These are phyloP conservation scores for Ophiostoma quercus DNA, from an alignment of 2,329 filamentous ascomycete genomes.

Conservation along the genomic window DNA sequence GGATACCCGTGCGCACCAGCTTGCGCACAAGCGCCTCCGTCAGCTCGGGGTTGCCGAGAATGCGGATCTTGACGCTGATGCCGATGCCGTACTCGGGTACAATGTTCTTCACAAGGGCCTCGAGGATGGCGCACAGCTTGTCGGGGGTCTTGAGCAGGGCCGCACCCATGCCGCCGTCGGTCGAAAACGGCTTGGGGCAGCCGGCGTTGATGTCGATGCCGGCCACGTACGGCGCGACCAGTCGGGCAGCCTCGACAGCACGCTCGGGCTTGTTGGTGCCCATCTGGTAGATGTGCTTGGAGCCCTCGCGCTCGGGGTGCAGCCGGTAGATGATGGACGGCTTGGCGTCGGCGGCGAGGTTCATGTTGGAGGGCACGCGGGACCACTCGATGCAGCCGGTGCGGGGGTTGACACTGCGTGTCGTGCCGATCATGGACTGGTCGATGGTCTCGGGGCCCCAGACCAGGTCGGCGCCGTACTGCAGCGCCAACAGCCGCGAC, in stretches of 20 bases:
- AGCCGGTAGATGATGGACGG: conserved; percentile 78
- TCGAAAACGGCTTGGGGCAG: conserved; percentile 97
- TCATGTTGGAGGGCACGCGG: conserved; percentile 65
- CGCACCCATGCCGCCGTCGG: conserved; percentile 89
- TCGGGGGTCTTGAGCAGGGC: conserved; percentile 83
- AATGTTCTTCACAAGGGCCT: conserved; percentile 74
- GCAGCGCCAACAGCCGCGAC: conserved; percentile 77
- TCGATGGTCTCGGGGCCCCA: conserved; percentile 98
- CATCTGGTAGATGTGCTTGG: conserved; percentile 81
- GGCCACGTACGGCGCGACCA: conserved; percentile 81
- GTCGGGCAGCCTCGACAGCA: conserved; percentile 75
- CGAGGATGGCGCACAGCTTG: conserved; percentile 73
- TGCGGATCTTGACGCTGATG: conserved; percentile 93
- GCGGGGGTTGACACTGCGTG: conserved; percentile 66
- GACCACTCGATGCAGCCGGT: conserved; percentile 82
- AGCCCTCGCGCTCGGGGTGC: conserved; percentile 69
- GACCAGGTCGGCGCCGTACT: conserved; percentile 93
- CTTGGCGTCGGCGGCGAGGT: conserved; percentile 49
- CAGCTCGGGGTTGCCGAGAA: conserved; percentile 69
- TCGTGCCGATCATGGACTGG: conserved; percentile 81
- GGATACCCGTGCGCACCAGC: conserved; percentile 84
- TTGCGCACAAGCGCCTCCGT: conserved; percentile 73
- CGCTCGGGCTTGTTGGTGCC: conserved; percentile 78
- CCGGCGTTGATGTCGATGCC: conserved; percentile 97
- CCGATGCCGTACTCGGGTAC: conserved; percentile 75